A percentile compares a stretch with the other conserved stretches of the same genome.
Conservation (phyloP, 768 basidiomycete species). For the Sarcomyxa edulis region DNA sequence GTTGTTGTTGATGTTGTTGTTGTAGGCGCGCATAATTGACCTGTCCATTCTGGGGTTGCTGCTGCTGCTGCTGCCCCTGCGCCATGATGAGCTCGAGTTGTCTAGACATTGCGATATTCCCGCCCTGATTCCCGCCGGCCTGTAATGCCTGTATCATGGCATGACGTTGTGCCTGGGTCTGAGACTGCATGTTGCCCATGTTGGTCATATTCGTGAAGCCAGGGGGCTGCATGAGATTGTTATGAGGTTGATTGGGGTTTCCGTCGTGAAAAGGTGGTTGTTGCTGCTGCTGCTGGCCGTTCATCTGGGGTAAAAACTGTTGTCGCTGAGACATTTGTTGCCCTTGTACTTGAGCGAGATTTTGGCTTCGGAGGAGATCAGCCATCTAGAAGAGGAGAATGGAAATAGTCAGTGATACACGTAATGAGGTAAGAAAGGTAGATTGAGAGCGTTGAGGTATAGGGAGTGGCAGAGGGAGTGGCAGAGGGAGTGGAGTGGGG, state of each 20-base stretch:
- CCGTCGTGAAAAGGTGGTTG: constrained; percentile 31
- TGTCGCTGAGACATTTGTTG: constrained; percentile 40
- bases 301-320: constrained; percentile 33
- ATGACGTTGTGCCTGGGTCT: constrained; percentile 17
- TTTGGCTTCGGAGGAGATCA: constrained; percentile 20
- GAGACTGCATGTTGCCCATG: constrained; percentile 21
- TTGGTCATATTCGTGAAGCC: constrained; percentile 35
- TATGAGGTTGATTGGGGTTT: constrained; percentile 21
- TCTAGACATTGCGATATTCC: constrained; percentile 20
- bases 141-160: constrained; percentile 33
- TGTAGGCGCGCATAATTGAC: constrained; percentile 18
- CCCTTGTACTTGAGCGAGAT: constrained; percentile 15
- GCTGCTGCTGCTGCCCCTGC: constrained; percentile 42
- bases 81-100: constrained; percentile 42
- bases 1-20: constrained; percentile 8
- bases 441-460: constrained; percentile 4
- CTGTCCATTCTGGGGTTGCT: constrained; percentile 36
- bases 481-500: background rate
- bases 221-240: constrained; percentile 24
- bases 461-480: constrained; percentile 3
- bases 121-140: constrained; percentile 20
- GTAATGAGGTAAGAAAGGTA: constrained; percentile 7
- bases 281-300: constrained; percentile 32
- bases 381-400: constrained; percentile 15
- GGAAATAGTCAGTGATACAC: constrained; percentile 7